Evolutionary conservation across 306 rosid species (phyloP).

Genomic region (Lupinus albus): DNA sequence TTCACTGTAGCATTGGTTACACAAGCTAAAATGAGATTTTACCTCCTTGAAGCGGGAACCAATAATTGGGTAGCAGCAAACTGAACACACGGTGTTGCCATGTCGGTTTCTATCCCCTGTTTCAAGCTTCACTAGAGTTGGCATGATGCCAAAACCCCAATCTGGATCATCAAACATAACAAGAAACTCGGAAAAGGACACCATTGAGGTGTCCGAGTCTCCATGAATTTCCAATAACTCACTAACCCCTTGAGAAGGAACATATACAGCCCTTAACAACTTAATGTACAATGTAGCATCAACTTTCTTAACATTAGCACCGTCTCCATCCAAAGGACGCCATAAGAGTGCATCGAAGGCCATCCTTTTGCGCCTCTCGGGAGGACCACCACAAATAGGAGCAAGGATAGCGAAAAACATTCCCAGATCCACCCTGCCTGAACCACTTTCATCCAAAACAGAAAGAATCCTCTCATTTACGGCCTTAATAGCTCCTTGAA

Average conservation of each 20-base stretch:
- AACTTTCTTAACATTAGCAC: conserved; percentile 60
- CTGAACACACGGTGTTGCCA: conserved; percentile 72
- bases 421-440: conserved; percentile 93
- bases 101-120: conserved; percentile 89
- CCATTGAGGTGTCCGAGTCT: conserved; percentile 64
- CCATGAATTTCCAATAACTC: conserved; percentile 85
- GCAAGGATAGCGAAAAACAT: conserved; percentile 88
- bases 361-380: conserved; percentile 81
- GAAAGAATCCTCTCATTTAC: conserved; percentile 92
- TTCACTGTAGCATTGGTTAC: conserved; percentile 95
- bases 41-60: conserved; percentile 92
- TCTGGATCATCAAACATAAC: conserved; percentile 86
- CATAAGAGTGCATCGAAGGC: conserved; percentile 91
- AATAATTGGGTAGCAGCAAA: conserved; percentile 84
- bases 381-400: conserved; percentile 82
- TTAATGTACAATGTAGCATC: conserved; percentile 75
- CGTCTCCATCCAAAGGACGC: conserved; percentile 91
- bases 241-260: conserved; percentile 71
- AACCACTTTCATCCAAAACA: conserved; percentile 71
- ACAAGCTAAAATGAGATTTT: conserved; percentile 82
- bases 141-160: conserved; percentile 97
- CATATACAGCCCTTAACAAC: conserved; percentile 73
- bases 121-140: conserved; percentile 82
- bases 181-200: conserved; percentile 80
- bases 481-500: conserved; percentile 94